Conservation (phyloP, 495 filamentous ascomycete genomes). For the Penicillium arizonense region DNA sequence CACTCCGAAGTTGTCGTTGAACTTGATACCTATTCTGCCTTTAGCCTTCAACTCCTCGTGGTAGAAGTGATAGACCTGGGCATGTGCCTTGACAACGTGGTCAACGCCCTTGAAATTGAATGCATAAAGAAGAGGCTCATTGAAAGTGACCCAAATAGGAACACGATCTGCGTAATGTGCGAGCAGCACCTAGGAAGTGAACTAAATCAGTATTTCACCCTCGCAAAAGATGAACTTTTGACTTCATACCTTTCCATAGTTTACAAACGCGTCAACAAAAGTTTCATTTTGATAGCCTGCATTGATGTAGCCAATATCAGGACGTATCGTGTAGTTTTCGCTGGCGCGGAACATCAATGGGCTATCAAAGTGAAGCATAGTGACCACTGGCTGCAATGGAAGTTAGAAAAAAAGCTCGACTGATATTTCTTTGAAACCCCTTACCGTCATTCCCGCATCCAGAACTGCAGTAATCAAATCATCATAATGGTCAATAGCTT, state of each 20-base stretch:
- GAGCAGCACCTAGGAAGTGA: constrained; percentile 38
- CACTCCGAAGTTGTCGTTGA: constrained; percentile 42
- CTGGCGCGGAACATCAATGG: constrained; percentile 28
- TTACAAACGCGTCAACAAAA: constrained; percentile 29
- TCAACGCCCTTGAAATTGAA: constrained; percentile 30
- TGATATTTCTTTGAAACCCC: not conserved
- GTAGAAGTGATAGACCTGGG: constrained; percentile 40
- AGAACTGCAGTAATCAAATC: constrained; percentile 44
- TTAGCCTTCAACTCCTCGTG: constrained; percentile 37
- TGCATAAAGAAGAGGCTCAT: constrained; percentile 38
- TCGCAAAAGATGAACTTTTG: not conserved
- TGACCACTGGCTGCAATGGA: constrained; percentile 32
- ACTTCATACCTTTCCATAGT: constrained; percentile 8
- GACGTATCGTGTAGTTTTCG: constrained; percentile 20
- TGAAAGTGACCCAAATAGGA: constrained; percentile 47
- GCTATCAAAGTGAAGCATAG: constrained; percentile 42
- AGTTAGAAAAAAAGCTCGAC: not conserved
- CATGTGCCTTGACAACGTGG: constrained; percentile 39
- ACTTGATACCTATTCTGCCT: constrained; percentile 39
- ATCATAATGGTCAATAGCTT: constrained; percentile 45
- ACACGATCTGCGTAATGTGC: constrained; percentile 43
- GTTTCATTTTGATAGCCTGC: constrained; percentile 35
- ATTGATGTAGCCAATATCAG: constrained; percentile 31
- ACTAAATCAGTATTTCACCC: constrained; percentile 18
- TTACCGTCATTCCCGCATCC: constrained; percentile 32